Evolutionary conservation across 192 early-diverging fungal species (phyloP).

Genomic region (Chytriomyces sp.): DNA sequence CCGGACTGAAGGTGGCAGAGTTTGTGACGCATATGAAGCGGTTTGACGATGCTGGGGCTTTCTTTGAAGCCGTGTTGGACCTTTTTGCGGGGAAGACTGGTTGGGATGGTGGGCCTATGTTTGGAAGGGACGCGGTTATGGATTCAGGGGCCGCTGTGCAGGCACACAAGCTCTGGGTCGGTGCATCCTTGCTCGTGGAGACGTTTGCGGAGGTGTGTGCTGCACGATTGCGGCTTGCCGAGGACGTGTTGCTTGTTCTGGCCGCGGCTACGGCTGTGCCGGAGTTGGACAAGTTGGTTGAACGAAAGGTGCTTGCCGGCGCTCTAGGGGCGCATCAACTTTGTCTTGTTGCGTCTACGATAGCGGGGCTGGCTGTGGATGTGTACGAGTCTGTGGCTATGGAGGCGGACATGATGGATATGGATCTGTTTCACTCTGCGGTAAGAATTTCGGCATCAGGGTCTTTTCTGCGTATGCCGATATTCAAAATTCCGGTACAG

Average conservation of each 20-base stretch:
- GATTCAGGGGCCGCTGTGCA: not conserved
- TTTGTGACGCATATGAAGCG: not conserved
- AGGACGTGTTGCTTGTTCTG: not conserved
- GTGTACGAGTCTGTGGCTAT: not conserved
- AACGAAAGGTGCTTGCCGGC: not conserved
- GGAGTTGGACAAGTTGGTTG: not conserved
- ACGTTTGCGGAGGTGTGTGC: not conserved
- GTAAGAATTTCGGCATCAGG: not conserved
- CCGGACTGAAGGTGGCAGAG: not conserved
- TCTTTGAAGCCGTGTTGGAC: not conserved
- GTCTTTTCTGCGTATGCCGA: not conserved
- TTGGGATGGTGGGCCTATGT: not conserved
- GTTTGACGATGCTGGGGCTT: not conserved
- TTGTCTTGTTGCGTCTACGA: not conserved
- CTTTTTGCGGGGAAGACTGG: not conserved
- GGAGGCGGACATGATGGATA: conserved; percentile 6
- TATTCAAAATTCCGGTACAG: too few relatives aligned
- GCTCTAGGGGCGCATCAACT: not conserved
- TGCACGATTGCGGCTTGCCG: not conserved
- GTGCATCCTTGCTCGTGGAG: not conserved
- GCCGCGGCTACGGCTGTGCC: not conserved
- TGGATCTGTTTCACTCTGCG: not conserved
- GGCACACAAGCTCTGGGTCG: not conserved
- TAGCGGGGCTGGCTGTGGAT: not conserved
- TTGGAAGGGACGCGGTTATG: not conserved